Conservation (phyloP, 805 yeast genomes). For the Candida bentonensis region DNA sequence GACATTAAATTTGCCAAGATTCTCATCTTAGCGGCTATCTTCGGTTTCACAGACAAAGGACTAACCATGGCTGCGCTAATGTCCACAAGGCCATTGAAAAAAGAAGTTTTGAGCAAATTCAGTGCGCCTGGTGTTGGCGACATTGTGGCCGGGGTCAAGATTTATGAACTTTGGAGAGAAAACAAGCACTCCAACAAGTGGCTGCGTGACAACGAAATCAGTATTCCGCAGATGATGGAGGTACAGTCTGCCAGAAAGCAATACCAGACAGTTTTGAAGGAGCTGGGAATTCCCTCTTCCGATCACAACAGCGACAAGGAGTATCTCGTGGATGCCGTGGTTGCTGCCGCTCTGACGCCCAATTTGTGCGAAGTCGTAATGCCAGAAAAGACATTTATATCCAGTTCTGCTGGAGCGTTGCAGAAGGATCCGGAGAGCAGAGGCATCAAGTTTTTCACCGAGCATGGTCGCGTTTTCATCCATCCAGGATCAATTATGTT, state of each 20-base stretch:
- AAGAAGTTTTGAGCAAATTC: slow-evolving; percentile 20
- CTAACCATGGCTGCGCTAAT: slow-evolving; percentile 70
- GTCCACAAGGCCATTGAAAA: slow-evolving; percentile 30
- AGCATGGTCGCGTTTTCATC: slow-evolving; percentile 63
- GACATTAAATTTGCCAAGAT: slow-evolving; percentile 80
- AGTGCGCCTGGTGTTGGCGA: slow-evolving; percentile 53
- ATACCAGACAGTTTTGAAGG: slow-evolving; percentile 54
- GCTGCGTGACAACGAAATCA: slow-evolving; percentile 3
- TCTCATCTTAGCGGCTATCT: slow-evolving; percentile 62
- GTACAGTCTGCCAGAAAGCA: slow-evolving; percentile 60
- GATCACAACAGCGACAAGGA: slow-evolving; percentile 40
- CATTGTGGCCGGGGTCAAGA: slow-evolving; percentile 48
- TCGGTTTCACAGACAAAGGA: slow-evolving; percentile 67
- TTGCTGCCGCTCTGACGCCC: slow-evolving; percentile 76
- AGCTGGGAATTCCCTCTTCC: slow-evolving; percentile 46
- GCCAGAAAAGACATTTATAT: slow-evolving; percentile 66
- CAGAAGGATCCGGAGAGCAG: slow-evolving; percentile 77
- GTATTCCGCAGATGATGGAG: slow-evolving; percentile 36
- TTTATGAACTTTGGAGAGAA: slow-evolving; percentile 39
- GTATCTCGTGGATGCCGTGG: slow-evolving; percentile 45
- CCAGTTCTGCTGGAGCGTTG: slow-evolving; percentile 63
- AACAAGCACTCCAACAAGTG: slow-evolving; percentile 8
- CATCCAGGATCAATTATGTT: slow-evolving; percentile 81
- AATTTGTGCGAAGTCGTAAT: slow-evolving; percentile 65
- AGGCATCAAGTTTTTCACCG: slow-evolving; percentile 56